Percentiles rank a stretch among this genome's conserved stretches.
phyloP scores from a whole-genome alignment of 495 filamentous ascomycete species.

The Penicillium pancosmium region DNA sequence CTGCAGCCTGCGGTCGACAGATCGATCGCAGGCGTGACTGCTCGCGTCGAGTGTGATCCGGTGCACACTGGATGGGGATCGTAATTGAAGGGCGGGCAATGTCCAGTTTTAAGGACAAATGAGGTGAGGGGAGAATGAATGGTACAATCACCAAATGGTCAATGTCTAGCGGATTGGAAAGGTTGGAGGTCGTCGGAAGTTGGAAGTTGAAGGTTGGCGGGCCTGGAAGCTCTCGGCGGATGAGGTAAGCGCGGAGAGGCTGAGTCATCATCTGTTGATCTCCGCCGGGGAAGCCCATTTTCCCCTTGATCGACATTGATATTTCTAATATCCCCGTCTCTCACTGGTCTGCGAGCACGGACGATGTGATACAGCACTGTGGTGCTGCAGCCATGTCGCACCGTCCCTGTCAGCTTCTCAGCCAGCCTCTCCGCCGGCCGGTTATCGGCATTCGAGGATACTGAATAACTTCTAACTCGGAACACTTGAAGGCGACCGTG shows the following conservation, averaged over 20 bases:
- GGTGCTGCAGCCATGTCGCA: not conserved
- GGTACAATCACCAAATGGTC: too few species aligned
- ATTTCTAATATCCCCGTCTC: not conserved
- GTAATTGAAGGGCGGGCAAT: too few species aligned
- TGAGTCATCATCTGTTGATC: slow-evolving; percentile 5
- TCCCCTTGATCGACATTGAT: not conserved
- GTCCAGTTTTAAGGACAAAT: too few species aligned
- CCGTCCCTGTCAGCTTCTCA: not conserved
- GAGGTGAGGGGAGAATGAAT: too few species aligned
- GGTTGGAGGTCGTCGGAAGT: not conserved
- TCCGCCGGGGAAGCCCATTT: not conserved
- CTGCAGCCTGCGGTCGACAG: slow-evolving; percentile 2
- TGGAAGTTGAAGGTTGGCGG: not conserved
- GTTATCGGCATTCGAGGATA: too few species aligned
- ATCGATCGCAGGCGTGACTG: not conserved
- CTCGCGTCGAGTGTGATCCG: not conserved
- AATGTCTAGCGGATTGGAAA: not conserved
- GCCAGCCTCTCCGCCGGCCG: too few species aligned
- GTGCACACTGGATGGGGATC: not conserved
- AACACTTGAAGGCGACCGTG: too few species aligned
- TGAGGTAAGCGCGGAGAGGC: slow-evolving; percentile 3
- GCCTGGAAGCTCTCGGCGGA: not conserved
- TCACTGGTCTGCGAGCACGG: not conserved
- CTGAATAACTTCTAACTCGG: too few species aligned
- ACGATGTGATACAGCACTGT: not conserved